Conservation (phyloP, 441 rosid species). For the Macaranga tanarius region DNA sequence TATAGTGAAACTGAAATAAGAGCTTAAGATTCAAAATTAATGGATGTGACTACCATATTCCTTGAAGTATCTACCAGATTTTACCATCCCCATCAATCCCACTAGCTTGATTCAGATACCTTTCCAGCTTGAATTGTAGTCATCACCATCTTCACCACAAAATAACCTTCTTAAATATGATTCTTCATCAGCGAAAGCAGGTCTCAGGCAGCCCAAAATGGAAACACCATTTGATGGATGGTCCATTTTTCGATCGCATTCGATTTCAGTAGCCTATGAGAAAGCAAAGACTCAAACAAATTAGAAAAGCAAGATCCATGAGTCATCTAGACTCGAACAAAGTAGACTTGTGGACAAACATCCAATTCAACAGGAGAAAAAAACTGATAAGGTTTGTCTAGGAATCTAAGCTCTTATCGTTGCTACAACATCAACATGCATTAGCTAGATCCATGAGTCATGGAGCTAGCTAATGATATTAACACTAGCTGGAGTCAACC, state of each 20-base stretch:
- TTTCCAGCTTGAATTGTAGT: slow-evolving; percentile 52
- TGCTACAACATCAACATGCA: not conserved
- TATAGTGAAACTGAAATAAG: not conserved
- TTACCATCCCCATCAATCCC: slow-evolving; percentile 3
- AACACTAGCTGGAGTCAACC: not conserved
- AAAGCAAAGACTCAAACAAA: slow-evolving; percentile 26
- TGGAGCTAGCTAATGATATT: too few species aligned
- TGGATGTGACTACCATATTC: not conserved
- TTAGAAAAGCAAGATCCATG: slow-evolving; percentile 9
- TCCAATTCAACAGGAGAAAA: not conserved
- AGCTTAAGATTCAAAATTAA: not conserved
- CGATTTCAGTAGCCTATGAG: slow-evolving; percentile 52
- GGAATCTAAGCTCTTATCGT: not conserved
- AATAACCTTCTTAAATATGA: slow-evolving; percentile 63
- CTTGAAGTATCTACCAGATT: slow-evolving; percentile 2
- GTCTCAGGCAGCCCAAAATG: slow-evolving; percentile 73
- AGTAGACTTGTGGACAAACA: not conserved
- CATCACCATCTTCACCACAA: slow-evolving; percentile 55
- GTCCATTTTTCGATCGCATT: slow-evolving; percentile 60
- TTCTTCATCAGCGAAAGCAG: slow-evolving; percentile 79
- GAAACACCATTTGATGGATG: slow-evolving; percentile 86
- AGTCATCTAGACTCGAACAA: too few species aligned
- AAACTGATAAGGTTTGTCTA: not conserved
- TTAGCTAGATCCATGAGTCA: not conserved
- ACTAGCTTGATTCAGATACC: slow-evolving; percentile 37